These are phyloP conservation scores for Begonia loranthoides DNA, from an alignment of 306 rosid species.

Conservation along the genomic window DNA sequence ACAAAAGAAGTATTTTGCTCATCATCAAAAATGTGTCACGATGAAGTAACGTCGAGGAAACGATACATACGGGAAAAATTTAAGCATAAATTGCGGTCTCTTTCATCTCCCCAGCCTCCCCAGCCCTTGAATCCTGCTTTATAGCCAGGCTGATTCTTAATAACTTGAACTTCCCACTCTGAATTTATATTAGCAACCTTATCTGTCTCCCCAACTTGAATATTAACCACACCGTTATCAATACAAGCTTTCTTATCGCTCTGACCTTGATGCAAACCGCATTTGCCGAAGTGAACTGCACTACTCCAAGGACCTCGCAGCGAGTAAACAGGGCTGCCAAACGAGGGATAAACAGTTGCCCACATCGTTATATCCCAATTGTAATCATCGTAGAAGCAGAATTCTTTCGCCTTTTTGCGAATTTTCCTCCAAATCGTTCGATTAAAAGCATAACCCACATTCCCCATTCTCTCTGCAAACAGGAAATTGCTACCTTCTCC, in stretches of 20 bases:
- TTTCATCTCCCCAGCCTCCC: conserved; percentile 97
- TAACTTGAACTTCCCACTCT: conserved; percentile 53
- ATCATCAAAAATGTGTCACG: background rate
- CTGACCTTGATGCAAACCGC: conserved; percentile 98
- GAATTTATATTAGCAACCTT: conserved; percentile 51
- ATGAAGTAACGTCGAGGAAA: conserved; percentile 15
- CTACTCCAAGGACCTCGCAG: conserved; percentile 80
- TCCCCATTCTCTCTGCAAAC: conserved; percentile 95
- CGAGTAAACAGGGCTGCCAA: conserved; percentile 76
- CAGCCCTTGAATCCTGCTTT: conserved; percentile 92
- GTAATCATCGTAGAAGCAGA: conserved; percentile 86
- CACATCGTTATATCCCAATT: conserved; percentile 99
- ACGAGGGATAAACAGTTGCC: conserved; percentile 95
- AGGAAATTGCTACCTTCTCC: conserved; percentile 64
- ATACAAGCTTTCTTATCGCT: conserved; percentile 53
- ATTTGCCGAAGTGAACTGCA: conserved; percentile 85
- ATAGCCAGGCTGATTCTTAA: conserved; percentile 64
- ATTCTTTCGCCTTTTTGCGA: conserved; percentile 56
- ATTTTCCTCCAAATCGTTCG: conserved; percentile 83
- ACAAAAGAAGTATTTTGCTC: no score
- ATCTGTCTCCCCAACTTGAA: conserved; percentile 41
- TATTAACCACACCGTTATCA: conserved; percentile 50
- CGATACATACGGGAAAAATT: conserved; percentile 63
- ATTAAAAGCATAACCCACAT: conserved; percentile 75
- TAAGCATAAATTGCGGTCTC: conserved; percentile 74